Conservation (phyloP, 352 stramenopile species). For the Phytophthora europaea region DNA sequence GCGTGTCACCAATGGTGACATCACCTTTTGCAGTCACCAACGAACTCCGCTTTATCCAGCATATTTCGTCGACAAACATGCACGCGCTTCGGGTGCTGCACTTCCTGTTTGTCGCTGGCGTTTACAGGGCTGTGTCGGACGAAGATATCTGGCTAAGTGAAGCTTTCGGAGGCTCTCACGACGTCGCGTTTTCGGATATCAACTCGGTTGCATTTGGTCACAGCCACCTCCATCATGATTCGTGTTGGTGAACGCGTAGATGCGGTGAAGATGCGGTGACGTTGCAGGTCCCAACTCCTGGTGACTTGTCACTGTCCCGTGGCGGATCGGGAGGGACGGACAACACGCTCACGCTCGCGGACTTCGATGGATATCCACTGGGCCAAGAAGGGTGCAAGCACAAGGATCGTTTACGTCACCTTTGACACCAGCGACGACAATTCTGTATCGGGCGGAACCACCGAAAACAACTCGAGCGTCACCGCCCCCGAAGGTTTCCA, state of each 20-base stretch:
- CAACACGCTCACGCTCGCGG: slow-evolving; percentile 11
- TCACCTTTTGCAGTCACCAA: not conserved
- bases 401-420: slow-evolving; percentile 15
- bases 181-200: slow-evolving; percentile 27
- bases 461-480: slow-evolving; percentile 10
- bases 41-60: not conserved
- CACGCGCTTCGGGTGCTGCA: not conserved
- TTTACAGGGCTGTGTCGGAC: not conserved
- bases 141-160: slow-evolving; percentile 12
- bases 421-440: slow-evolving; percentile 10
- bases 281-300: slow-evolving; percentile 16
- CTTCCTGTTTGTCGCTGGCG: not conserved
- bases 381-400: slow-evolving; percentile 20
- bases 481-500: slow-evolving; percentile 11
- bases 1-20: not conserved
- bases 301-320: slow-evolving; percentile 13
- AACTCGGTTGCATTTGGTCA: slow-evolving; percentile 14
- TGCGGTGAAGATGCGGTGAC: slow-evolving; percentile 13
- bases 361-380: slow-evolving; percentile 27
- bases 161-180: slow-evolving; percentile 13
- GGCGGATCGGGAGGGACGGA: slow-evolving; percentile 20
- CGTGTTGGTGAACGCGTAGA: slow-evolving; percentile 16
- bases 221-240: slow-evolving; percentile 20
- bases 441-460: slow-evolving; percentile 9
- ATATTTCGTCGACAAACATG: not conserved